These are phyloP conservation scores for Debaryomyces subglobosus DNA, from an alignment of 1,139 yeast genomes.

Conservation along the genomic window DNA sequence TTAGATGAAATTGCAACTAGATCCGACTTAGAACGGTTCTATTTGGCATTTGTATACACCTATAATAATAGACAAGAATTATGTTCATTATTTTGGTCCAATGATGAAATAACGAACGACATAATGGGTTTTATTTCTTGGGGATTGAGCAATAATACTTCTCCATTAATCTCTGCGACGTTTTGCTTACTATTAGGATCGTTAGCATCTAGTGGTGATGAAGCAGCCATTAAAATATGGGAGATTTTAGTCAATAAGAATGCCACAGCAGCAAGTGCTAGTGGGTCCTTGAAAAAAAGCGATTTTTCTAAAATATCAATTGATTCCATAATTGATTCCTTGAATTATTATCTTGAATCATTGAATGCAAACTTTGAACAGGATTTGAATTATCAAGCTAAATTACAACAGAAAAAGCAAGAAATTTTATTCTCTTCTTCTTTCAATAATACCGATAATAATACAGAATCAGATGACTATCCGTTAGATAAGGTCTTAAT, in stretches of 20 bases:
- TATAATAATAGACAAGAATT: constrained; percentile 64
- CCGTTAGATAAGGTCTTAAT: constrained; percentile 30
- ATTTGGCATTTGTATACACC: constrained; percentile 72
- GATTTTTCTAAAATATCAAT: constrained; percentile 58
- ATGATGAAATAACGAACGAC: constrained; percentile 48
- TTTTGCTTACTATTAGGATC: constrained; percentile 80
- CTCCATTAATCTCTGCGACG: constrained; percentile 81
- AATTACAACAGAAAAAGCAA: constrained; percentile 37
- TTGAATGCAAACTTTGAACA: constrained; percentile 47
- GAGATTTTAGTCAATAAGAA: constrained; percentile 40
- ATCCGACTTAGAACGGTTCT: constrained; percentile 87
- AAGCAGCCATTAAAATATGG: constrained; percentile 49
- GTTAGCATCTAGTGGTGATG: constrained; percentile 61
- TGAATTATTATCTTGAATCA: constrained; percentile 57
- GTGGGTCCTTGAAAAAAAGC: constrained; percentile 29
- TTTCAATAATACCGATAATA: constrained; percentile 16
- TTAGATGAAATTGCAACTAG: constrained; percentile 64
- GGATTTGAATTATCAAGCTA: constrained; percentile 36
- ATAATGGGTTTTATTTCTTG: constrained; percentile 78
- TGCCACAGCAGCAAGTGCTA: constrained; percentile 17
- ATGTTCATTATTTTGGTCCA: constrained; percentile 71
- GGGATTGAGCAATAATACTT: constrained; percentile 81
- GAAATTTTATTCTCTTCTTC: constrained; percentile 36
- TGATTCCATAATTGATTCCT: constrained; percentile 58
- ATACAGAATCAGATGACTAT: constrained; percentile 20